Evolutionary conservation across 1,284 basidiomycete genomes (phyloP).

Genomic region (Microbotryum intermedium): DNA sequence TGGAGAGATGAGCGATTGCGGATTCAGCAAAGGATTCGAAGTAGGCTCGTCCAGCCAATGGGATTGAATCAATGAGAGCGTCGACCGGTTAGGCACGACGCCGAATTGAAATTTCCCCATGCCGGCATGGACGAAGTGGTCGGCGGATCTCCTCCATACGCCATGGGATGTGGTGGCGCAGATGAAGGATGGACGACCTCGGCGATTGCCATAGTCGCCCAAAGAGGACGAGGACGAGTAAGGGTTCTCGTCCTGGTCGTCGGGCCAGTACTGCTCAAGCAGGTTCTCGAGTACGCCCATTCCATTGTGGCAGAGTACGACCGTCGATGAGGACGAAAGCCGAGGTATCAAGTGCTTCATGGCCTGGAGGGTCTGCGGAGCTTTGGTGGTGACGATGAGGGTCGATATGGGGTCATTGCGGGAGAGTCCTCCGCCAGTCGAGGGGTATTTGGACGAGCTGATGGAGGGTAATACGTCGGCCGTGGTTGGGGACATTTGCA

Average conservation of each 20-base stretch:
- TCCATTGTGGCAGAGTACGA: slow-evolving; percentile 84
- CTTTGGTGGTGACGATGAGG: slow-evolving; percentile 76
- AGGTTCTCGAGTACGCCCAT: slow-evolving; percentile 82
- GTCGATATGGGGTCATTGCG: slow-evolving; percentile 50
- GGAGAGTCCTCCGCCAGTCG: not conserved
- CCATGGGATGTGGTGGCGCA: slow-evolving; percentile 78
- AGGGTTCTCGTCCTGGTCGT: slow-evolving; percentile 13
- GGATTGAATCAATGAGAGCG: slow-evolving; percentile 31
- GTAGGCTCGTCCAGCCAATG: slow-evolving; percentile 1
- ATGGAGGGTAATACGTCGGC: not conserved
- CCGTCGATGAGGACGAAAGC: slow-evolving; percentile 60
- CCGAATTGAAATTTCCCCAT: slow-evolving; percentile 67
- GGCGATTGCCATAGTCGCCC: slow-evolving; percentile 47
- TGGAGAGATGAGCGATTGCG: slow-evolving; percentile 23
- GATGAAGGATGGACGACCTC: slow-evolving; percentile 72
- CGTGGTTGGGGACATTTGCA: slow-evolving; percentile 7
- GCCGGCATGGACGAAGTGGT: slow-evolving; percentile 61
- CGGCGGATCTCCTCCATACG: slow-evolving; percentile 43
- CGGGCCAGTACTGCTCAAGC: slow-evolving; percentile 57
- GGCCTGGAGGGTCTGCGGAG: slow-evolving; percentile 55
- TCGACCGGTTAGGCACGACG: slow-evolving; percentile 60
- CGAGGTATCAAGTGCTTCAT: slow-evolving; percentile 57
- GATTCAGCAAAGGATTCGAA: slow-evolving; percentile 32
- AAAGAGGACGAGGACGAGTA: no score
- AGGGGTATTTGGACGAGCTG: not conserved